A percentile compares a stretch with the other conserved stretches of the same genome.
phyloP scores from a whole-genome alignment of 495 filamentous ascomycete species.

The Lophiostoma macrostomum region DNA sequence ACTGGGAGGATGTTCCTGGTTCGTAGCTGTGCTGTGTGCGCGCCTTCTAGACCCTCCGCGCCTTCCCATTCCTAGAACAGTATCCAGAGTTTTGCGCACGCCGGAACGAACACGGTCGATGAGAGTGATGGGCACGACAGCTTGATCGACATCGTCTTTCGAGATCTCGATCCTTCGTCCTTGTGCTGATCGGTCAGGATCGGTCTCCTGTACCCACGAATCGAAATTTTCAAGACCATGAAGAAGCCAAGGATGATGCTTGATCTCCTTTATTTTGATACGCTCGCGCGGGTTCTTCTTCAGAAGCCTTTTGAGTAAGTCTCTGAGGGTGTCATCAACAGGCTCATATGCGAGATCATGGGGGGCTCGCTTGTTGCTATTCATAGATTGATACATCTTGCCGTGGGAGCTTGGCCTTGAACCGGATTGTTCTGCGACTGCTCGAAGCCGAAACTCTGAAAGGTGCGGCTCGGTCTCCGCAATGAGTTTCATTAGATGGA shows the following conservation, averaged over 20 bases:
- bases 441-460: constrained; percentile 71
- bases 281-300: constrained; percentile 84
- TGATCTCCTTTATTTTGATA: constrained; percentile 88
- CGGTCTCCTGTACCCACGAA: constrained; percentile 88
- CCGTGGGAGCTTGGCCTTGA: constrained; percentile 38
- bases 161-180: constrained; percentile 92
- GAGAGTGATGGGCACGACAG: constrained; percentile 84
- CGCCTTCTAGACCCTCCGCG: constrained; percentile 31
- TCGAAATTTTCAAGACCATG: constrained; percentile 69
- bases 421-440: constrained; percentile 61
- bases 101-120: constrained; percentile 70
- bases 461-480: constrained; percentile 88
- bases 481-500: constrained; percentile 83
- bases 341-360: constrained; percentile 80
- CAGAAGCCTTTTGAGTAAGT: constrained; percentile 77
- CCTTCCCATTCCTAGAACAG: constrained; percentile 31
- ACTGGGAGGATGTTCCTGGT: constrained; percentile 28
- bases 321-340: constrained; percentile 74
- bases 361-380: constrained; percentile 55
- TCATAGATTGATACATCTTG: constrained; percentile 33
- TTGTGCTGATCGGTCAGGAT: constrained; percentile 74
- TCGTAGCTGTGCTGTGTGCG: constrained; percentile 36
- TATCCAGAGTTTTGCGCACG: constrained; percentile 51
- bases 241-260: constrained; percentile 95
- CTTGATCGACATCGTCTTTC: constrained; percentile 79